These are phyloP conservation scores for Hanseniaspora singularis DNA, from an alignment of 805 yeast genomes.

Conservation along the genomic window DNA sequence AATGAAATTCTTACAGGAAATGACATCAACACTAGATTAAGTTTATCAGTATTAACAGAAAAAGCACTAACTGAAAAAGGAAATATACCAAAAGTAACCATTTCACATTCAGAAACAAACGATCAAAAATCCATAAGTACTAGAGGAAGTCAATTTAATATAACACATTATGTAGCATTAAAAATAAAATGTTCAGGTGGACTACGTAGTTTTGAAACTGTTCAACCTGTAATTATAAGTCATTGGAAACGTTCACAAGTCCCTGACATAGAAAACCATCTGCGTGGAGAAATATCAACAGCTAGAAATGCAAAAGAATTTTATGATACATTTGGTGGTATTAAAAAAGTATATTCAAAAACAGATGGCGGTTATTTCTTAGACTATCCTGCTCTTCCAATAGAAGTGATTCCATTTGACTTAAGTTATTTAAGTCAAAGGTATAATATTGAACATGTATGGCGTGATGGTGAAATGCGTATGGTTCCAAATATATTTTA, in stretches of 20 bases:
- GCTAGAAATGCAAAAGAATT: slow-evolving; percentile 31
- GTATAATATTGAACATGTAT: slow-evolving; percentile 11
- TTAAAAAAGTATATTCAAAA: slow-evolving; percentile 25
- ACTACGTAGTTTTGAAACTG: slow-evolving; percentile 39
- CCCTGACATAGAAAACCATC: slow-evolving; percentile 41
- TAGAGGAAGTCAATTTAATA: slow-evolving; percentile 37
- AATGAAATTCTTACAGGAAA: slow-evolving; percentile 25
- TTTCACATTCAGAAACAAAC: too few species aligned
- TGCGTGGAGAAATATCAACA: slow-evolving; percentile 39
- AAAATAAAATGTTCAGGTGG: slow-evolving; percentile 37
- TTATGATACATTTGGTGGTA: slow-evolving; percentile 30
- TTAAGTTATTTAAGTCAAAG: slow-evolving; percentile 2
- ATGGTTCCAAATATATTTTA: slow-evolving; percentile 5
- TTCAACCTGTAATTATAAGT: slow-evolving; percentile 43
- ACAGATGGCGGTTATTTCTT: slow-evolving; percentile 17
- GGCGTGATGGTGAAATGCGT: slow-evolving; percentile 4
- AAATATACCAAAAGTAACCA: background rate
- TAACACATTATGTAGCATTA: slow-evolving; percentile 40
- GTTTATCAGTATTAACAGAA: too few species aligned
- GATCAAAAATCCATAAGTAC: slow-evolving; percentile 43
- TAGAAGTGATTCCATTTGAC: slow-evolving; percentile 23
- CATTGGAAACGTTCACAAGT: slow-evolving; percentile 41
- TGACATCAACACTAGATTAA: slow-evolving; percentile 22
- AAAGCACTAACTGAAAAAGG: too few species aligned
- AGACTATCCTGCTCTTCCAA: slow-evolving; percentile 31